Conservation (phyloP, 768 basidiomycete genomes). For the Kockovaella imperatae region DNA sequence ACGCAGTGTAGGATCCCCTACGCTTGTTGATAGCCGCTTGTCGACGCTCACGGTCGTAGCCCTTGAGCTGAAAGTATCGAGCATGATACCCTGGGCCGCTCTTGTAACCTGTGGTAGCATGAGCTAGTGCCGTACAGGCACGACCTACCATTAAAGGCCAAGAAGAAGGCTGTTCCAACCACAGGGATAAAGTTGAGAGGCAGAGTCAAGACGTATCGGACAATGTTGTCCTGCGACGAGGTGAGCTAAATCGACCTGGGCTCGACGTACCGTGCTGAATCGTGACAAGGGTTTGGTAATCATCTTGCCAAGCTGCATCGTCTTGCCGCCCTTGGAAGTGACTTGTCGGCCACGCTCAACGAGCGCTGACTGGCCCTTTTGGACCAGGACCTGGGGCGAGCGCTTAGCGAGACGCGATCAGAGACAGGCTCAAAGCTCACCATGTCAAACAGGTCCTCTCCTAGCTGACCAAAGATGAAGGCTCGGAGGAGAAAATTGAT, state of each 20-base stretch:
- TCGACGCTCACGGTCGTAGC: constrained; percentile 49
- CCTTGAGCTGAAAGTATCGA: constrained; percentile 65
- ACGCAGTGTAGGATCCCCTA: constrained; percentile 61
- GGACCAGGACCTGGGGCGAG: constrained; percentile 41
- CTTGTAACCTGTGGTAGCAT: constrained; percentile 24
- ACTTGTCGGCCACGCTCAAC: constrained; percentile 47
- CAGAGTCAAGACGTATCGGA: constrained; percentile 58
- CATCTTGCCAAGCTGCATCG: constrained; percentile 51
- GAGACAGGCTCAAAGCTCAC: constrained; percentile 26
- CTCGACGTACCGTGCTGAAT: constrained; percentile 33
- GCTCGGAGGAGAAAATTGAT: constrained; percentile 50
- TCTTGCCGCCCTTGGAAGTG: constrained; percentile 37
- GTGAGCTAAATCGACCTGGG: constrained; percentile 11
- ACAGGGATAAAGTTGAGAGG: constrained; percentile 63
- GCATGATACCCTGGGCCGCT: constrained; percentile 56
- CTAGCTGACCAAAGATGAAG: constrained; percentile 49
- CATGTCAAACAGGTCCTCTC: constrained; percentile 51
- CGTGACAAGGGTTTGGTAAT: constrained; percentile 48
- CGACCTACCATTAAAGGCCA: constrained; percentile 44
- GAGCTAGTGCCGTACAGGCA: neutral
- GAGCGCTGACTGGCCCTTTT: constrained; percentile 47
- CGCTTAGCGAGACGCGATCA: neutral
- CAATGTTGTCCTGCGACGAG: constrained; percentile 40
- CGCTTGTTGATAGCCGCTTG: constrained; percentile 50
- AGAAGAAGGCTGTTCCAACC: constrained; percentile 59